Evolutionary conservation across 164 flowering plant species (phyloP).

Genomic region (Echeveria elegans): DNA sequence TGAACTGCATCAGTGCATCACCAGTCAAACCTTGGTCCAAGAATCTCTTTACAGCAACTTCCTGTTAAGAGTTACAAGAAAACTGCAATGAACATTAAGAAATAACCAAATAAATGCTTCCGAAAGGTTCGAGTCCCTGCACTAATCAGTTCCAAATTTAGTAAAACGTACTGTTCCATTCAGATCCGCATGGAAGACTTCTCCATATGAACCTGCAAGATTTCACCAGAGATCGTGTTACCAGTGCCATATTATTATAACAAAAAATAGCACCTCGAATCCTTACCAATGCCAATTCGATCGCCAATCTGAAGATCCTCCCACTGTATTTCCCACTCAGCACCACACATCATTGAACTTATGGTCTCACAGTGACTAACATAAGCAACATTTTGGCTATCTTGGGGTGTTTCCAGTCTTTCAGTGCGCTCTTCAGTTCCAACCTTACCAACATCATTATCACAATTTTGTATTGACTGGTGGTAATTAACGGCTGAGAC

Average conservation of each 20-base stretch:
- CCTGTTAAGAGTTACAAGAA: constrained; percentile 34
- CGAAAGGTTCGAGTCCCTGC: background rate
- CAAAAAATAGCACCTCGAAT: constrained; percentile 1
- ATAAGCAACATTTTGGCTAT: constrained; percentile 13
- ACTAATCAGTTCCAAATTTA: background rate
- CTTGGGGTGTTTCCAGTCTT: constrained; percentile 17
- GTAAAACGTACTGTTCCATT: constrained; percentile 82
- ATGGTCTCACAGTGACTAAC: constrained; percentile 27
- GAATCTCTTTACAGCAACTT: constrained; percentile 98
- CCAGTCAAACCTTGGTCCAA: constrained; percentile 86
- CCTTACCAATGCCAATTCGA: constrained; percentile 94
- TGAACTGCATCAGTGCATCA: constrained; percentile 79
- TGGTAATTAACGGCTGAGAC: constrained; percentile 15
- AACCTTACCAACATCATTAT: constrained; percentile 2
- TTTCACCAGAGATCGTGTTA: background rate
- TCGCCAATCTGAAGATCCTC: constrained; percentile 92
- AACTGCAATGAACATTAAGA: too few species aligned
- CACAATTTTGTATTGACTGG: background rate
- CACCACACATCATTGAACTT: constrained; percentile 46
- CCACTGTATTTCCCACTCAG: constrained; percentile 93
- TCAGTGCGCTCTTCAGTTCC: constrained; percentile 7
- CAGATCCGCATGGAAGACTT: constrained; percentile 91
- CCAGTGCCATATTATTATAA: background rate
- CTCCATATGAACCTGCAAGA: constrained; percentile 87
- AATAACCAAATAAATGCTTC: too few species aligned